Conservation (phyloP, 352 stramenopile genomes). For the Phytopythium litorale region DNA sequence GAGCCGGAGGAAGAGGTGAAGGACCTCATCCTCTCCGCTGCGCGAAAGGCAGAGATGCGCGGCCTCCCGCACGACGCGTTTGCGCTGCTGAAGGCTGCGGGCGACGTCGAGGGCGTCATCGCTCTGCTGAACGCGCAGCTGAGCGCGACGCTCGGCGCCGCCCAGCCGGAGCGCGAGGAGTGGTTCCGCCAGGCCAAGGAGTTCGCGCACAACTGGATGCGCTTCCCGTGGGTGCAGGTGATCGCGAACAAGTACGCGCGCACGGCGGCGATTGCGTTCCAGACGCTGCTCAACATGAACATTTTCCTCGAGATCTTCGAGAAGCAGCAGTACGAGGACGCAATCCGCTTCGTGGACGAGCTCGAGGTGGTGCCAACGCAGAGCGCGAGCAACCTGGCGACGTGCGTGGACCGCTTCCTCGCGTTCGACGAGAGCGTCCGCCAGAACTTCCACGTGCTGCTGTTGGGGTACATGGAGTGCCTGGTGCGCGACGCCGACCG, state of each 20-base stretch:
- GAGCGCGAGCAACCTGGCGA: slow-evolving; percentile 45
- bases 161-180: slow-evolving; percentile 62
- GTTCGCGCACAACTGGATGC: slow-evolving; percentile 87
- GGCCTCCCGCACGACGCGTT: slow-evolving; percentile 72
- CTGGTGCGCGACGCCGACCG: slow-evolving; percentile 80
- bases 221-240: slow-evolving; percentile 75
- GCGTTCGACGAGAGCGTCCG: slow-evolving; percentile 76
- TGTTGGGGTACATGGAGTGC: slow-evolving; percentile 86
- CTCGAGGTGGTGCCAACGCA: slow-evolving; percentile 68
- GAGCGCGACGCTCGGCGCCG: slow-evolving; percentile 49
- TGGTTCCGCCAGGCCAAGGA: slow-evolving; percentile 82
- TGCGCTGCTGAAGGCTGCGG: slow-evolving; percentile 71
- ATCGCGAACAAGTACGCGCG: slow-evolving; percentile 73
- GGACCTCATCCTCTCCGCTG: slow-evolving; percentile 67
- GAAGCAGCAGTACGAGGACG: slow-evolving; percentile 77
- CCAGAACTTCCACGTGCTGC: slow-evolving; percentile 81
- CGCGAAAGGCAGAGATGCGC: slow-evolving; percentile 68
- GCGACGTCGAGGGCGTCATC: slow-evolving; percentile 74
- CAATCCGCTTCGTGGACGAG: slow-evolving; percentile 81
- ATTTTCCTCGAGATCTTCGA: slow-evolving; percentile 86
- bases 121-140: slow-evolving; percentile 74
- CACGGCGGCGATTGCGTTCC: slow-evolving; percentile 68
- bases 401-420: slow-evolving; percentile 83
- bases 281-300: slow-evolving; percentile 83
- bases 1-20: slow-evolving; percentile 72